Percentiles rank a stretch among this genome's conserved stretches.
These are phyloP conservation scores for Botrytis galanthina DNA, from an alignment of 2,329 filamentous ascomycete species.

Conservation along the genomic window DNA sequence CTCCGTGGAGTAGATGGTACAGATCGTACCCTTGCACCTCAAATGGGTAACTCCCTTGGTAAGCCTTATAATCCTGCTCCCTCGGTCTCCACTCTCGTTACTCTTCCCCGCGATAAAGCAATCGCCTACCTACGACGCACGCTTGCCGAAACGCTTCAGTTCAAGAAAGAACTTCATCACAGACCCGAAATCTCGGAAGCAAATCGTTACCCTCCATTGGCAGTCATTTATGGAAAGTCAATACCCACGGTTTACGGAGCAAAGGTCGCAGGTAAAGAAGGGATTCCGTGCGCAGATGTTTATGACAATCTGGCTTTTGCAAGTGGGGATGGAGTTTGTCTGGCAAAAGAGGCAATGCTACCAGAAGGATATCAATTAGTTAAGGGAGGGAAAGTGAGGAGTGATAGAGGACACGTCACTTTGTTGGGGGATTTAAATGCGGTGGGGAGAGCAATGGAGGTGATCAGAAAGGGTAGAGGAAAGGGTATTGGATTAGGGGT, in stretches of 20 bases:
- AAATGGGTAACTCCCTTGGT: conserved; percentile 33
- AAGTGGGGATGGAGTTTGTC: conserved; percentile 83
- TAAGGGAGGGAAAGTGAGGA: conserved; percentile 71
- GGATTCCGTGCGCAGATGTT: conserved; percentile 71
- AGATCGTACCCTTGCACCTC: conserved; percentile 34
- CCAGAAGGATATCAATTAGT: conserved; percentile 75
- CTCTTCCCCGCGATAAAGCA: conserved; percentile 37
- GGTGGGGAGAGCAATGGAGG: conserved; percentile 70
- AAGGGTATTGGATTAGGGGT: conserved; percentile 71
- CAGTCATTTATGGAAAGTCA: conserved; percentile 82
- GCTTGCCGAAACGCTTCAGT: conserved; percentile 66
- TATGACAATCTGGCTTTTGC: conserved; percentile 88
- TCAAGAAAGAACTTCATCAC: conserved; percentile 73
- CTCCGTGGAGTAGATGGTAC: conserved; percentile 32
- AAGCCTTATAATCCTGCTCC: conserved; percentile 32
- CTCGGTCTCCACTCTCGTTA: conserved; percentile 37
- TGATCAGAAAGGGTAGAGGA: conserved; percentile 62
- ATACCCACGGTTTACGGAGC: conserved; percentile 83
- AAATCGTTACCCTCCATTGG: conserved; percentile 80
- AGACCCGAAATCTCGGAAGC: conserved; percentile 53
- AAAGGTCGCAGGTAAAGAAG: conserved; percentile 68
- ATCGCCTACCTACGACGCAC: conserved; percentile 72
- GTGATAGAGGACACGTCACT: conserved; percentile 83
- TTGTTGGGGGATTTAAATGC: conserved; percentile 81
- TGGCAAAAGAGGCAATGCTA: conserved; percentile 82